These are phyloP conservation scores for Pseudocercospora crystallina DNA, from an alignment of 2,329 filamentous ascomycete species.

Conservation along the genomic window DNA sequence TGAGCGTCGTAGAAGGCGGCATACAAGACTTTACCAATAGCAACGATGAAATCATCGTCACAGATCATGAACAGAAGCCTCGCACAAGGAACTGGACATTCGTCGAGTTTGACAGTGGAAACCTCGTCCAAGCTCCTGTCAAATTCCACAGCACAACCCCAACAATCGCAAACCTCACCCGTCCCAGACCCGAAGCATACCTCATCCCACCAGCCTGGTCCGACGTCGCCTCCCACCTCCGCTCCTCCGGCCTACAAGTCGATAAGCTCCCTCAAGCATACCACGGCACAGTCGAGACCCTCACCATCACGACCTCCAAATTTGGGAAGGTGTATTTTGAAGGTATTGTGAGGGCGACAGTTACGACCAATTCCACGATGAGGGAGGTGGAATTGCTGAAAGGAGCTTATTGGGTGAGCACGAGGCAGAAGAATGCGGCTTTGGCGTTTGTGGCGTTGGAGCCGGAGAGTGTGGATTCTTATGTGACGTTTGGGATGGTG, in stretches of 20 bases:
- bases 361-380: slow-evolving; percentile 31
- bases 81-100: slow-evolving; percentile 35
- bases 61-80: slow-evolving; percentile 31
- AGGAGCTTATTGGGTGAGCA: slow-evolving; percentile 37
- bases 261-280: slow-evolving; percentile 32
- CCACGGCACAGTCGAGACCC: slow-evolving; percentile 34
- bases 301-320: slow-evolving; percentile 35
- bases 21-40: slow-evolving; percentile 30
- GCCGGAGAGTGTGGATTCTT: slow-evolving; percentile 40
- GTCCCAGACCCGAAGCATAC: slow-evolving; percentile 36
- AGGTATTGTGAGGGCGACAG: slow-evolving; percentile 35
- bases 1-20: slow-evolving; percentile 32
- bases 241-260: slow-evolving; percentile 36
- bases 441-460: slow-evolving; percentile 40
- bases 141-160: slow-evolving; percentile 39
- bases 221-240: slow-evolving; percentile 36
- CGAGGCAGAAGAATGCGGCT: slow-evolving; percentile 39
- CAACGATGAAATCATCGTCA: slow-evolving; percentile 34
- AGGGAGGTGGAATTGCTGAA: slow-evolving; percentile 32
- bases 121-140: slow-evolving; percentile 36
- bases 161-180: slow-evolving; percentile 36
- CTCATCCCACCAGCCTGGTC: slow-evolving; percentile 38
- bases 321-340: slow-evolving; percentile 37
- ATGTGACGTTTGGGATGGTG: slow-evolving; percentile 39
- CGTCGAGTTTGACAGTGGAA: slow-evolving; percentile 34